These are phyloP conservation scores for Brassica carinata DNA, from an alignment of 345 rosid species.

Conservation along the genomic window DNA sequence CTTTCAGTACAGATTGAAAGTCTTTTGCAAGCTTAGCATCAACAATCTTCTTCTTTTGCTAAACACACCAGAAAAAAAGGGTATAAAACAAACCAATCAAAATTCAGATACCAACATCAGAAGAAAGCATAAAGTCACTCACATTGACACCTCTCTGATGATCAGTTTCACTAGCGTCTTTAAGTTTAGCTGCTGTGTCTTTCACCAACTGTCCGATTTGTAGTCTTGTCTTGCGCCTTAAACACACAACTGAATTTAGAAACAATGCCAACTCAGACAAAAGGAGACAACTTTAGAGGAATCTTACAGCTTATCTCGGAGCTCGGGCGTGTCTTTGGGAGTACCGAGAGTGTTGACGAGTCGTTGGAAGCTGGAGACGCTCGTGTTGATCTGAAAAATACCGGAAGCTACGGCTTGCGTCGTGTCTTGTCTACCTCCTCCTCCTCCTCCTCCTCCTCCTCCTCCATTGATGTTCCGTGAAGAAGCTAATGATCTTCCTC, in stretches of 20 bases:
- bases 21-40: conserved; percentile 99
- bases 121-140: conserved; percentile 30
- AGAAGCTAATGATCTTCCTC: conserved; percentile 57
- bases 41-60: conserved; percentile 88
- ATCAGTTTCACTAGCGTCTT: conserved; percentile 88
- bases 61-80: conserved; percentile 32
- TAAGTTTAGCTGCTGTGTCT: conserved; percentile 89
- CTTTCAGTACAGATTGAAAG: conserved; percentile 88
- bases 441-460: neutral
- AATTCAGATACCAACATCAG: neutral
- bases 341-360: conserved; percentile 95
- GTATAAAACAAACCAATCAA: conserved; percentile 18
- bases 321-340: conserved; percentile 94
- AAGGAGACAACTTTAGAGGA: neutral
- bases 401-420: conserved; percentile 94
- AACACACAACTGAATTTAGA: conserved; percentile 15
- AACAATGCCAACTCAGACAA: neutral
- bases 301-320: conserved; percentile 91
- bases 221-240: conserved; percentile 77
- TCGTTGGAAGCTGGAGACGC: conserved; percentile 81
- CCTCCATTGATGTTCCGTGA: conserved; percentile 42
- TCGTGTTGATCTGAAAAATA: conserved; percentile 90
- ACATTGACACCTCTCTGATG: conserved; percentile 72
- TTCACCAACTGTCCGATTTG: conserved; percentile 87
- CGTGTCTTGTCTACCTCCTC: conserved; percentile 52